These are phyloP conservation scores for Dryas alaskensis DNA, from an alignment of 306 rosid genomes.

Conservation along the genomic window DNA sequence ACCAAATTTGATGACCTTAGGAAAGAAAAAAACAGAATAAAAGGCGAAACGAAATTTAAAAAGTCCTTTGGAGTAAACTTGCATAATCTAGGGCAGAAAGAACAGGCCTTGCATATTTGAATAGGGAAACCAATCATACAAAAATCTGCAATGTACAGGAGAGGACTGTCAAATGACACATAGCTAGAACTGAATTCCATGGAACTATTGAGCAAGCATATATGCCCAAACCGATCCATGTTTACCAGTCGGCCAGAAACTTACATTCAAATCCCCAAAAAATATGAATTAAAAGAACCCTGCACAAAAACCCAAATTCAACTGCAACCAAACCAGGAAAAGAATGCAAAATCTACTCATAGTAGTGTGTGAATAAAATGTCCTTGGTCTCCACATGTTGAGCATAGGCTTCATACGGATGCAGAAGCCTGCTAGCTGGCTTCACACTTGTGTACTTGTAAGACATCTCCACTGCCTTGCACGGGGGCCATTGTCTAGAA, in stretches of 20 bases:
- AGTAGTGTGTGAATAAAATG: constrained; percentile 29
- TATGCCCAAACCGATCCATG: constrained; percentile 33
- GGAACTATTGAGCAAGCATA: constrained; percentile 26
- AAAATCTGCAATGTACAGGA: constrained; percentile 48
- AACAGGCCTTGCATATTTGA: constrained; percentile 29
- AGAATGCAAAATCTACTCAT: constrained; percentile 14
- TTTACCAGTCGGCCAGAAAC: constrained; percentile 44
- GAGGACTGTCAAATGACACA: constrained; percentile 32
- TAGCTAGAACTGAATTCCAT: constrained; percentile 36
- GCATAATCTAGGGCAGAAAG: not conserved
- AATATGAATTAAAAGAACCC: constrained; percentile 40
- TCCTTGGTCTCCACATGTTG: constrained; percentile 29
- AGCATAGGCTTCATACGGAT: constrained; percentile 24
- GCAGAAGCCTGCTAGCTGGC: constrained; percentile 27
- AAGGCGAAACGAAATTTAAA: not conserved
- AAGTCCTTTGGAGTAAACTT: not conserved
- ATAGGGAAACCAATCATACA: constrained; percentile 31
- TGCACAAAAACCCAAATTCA: constrained; percentile 48
- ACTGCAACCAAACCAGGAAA: constrained; percentile 32
- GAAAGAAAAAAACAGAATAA: not conserved
- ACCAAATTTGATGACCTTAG: not conserved
- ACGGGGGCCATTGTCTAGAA: constrained; percentile 60
- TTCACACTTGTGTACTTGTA: constrained; percentile 64
- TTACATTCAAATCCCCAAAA: constrained; percentile 40
- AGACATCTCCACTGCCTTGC: constrained; percentile 74